Evolutionary conservation across 129 eudicot species (phyloP).

Genomic region (Helichrysum umbraculigerum): DNA sequence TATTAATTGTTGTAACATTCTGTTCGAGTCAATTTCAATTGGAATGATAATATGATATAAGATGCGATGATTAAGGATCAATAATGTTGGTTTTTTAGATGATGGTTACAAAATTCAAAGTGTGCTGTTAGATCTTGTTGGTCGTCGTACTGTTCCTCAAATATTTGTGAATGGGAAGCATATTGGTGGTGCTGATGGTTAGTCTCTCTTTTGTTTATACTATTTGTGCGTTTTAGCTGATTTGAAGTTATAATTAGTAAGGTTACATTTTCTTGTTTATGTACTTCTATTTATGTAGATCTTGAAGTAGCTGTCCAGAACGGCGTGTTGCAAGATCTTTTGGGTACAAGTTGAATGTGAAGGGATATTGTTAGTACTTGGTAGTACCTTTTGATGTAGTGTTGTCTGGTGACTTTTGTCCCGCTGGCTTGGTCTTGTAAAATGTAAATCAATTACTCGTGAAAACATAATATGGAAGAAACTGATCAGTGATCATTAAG

Average conservation of each 20-base stretch:
- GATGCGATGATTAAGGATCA: conserved; percentile 8
- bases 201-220: conserved; percentile 28
- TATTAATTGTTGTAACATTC: not conserved
- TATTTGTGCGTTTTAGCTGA: not conserved
- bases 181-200: conserved; percentile 95
- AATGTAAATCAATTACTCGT: conserved; percentile 26
- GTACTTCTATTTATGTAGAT: conserved; percentile 40
- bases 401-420: conserved; percentile 24
- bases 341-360: conserved; percentile 39
- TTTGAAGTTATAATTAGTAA: not conserved
- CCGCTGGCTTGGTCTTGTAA: conserved; percentile 10
- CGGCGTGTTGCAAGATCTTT: conserved; percentile 65
- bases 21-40: conserved; percentile 11
- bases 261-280: not conserved
- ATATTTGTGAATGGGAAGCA: conserved; percentile 97
- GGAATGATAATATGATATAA: conserved; percentile 10
- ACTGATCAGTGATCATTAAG: not conserved
- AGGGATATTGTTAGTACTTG: conserved; percentile 8
- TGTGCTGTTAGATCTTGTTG: conserved; percentile 81
- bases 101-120: conserved; percentile 83
- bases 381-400: conserved; percentile 16
- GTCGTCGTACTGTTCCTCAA: conserved; percentile 96
- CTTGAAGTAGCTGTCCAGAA: conserved; percentile 53
- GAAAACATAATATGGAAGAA: conserved; percentile 23
- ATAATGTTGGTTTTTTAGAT: conserved; percentile 44